Percentiles rank a stretch among this genome's conserved stretches.
Conservation (phyloP, 306 rosid species). For the Trichosanthes cucumerina region DNA sequence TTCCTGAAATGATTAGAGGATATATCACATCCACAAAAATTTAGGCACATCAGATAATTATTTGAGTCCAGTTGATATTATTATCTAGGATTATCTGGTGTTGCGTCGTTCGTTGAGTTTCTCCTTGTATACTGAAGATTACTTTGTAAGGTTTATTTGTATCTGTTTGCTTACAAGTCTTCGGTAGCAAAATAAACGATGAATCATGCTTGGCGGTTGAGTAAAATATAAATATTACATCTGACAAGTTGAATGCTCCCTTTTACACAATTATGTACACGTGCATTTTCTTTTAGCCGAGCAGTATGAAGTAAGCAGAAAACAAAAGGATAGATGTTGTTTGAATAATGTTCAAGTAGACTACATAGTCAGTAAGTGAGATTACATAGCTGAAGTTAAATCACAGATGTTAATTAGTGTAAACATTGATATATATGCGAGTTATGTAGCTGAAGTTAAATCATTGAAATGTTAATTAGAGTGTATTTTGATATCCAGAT, state of each 20-base stretch:
- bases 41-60: neutral
- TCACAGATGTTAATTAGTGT: neutral
- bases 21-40: neutral
- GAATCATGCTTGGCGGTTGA: neutral
- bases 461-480: neutral
- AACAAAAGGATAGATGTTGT: neutral
- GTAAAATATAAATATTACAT: neutral
- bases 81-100: neutral
- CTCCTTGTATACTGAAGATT: neutral
- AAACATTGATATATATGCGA: neutral
- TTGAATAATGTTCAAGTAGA: neutral
- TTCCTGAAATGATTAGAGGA: neutral
- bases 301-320: neutral
- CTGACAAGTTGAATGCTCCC: neutral
- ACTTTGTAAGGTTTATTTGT: neutral
- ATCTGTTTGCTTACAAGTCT: neutral
- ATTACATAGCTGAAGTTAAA: neutral
- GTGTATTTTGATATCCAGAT: conserved; percentile 28
- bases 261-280: neutral
- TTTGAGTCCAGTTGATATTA: neutral
- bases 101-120: neutral
- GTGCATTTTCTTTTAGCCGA: neutral
- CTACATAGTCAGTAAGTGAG: neutral
- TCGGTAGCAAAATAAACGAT: neutral
- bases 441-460: neutral